phyloP scores from a whole-genome alignment of 352 stramenopile genomes.

The Pythium chondricola region DNA sequence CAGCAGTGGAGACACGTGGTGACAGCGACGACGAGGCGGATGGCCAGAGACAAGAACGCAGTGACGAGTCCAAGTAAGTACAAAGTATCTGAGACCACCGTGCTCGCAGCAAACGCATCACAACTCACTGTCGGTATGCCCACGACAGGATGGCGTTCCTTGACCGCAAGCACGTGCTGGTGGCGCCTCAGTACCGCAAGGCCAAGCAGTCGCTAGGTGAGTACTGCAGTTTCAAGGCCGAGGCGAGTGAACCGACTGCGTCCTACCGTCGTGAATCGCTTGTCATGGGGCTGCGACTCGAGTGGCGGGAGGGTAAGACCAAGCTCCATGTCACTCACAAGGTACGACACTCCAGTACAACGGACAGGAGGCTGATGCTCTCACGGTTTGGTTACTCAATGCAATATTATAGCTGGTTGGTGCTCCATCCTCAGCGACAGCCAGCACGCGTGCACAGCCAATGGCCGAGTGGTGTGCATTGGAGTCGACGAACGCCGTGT shows the following conservation, averaged over 20 bases:
- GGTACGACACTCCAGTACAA: constrained; percentile 32
- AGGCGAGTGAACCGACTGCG: background rate
- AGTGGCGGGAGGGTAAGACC: constrained; percentile 60
- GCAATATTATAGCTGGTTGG: background rate
- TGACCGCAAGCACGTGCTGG: constrained; percentile 36
- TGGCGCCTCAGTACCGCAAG: constrained; percentile 34
- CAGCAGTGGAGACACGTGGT: background rate
- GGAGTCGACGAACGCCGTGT: constrained; percentile 42
- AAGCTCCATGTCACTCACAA: constrained; percentile 60
- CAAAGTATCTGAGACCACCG: background rate
- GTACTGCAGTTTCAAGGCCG: constrained; percentile 59
- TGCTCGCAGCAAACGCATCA: background rate
- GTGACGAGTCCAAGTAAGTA: constrained; percentile 34
- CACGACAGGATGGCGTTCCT: constrained; percentile 38
- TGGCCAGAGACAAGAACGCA: constrained; percentile 7
- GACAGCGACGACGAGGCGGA: background rate
- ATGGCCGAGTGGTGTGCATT: constrained; percentile 30
- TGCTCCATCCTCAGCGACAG: too few relatives aligned
- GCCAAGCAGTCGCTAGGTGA: constrained; percentile 34
- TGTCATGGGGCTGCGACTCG: constrained; percentile 48
- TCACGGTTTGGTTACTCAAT: background rate
- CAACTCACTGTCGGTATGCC: background rate
- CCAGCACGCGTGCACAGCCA: background rate
- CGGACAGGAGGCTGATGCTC: too few relatives aligned
- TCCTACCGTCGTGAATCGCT: constrained; percentile 33